A percentile compares a stretch with the other conserved stretches of the same genome.
These are phyloP conservation scores for Colletotrichum filicis DNA, from an alignment of 2,329 filamentous ascomycete species.

Conservation along the genomic window DNA sequence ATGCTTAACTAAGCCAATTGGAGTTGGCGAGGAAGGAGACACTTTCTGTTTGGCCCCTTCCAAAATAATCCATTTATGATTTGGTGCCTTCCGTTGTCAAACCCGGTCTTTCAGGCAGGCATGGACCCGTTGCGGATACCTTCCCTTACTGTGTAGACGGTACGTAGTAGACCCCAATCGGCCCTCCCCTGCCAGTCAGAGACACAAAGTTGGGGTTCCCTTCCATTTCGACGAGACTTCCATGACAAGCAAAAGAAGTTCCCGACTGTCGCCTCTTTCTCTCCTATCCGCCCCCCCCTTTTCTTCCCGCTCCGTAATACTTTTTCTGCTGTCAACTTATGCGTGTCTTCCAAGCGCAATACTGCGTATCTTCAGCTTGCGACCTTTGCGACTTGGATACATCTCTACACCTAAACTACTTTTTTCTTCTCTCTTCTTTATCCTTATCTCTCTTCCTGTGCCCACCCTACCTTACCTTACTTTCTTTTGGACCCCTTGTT, in stretches of 20 bases:
- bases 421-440: not conserved
- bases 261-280: not conserved
- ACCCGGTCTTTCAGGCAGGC: constrained; percentile 2
- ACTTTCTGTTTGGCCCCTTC: not conserved
- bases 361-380: too few species aligned
- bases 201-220: not conserved
- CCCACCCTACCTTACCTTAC: not conserved
- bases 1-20: too few species aligned
- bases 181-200: not conserved
- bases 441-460: not conserved
- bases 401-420: not conserved
- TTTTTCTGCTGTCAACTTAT: constrained; percentile 10
- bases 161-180: not conserved
- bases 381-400: not conserved
- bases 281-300: not conserved
- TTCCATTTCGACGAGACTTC: not conserved
- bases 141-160: too few species aligned
- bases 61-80: too few species aligned
- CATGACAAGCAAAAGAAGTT: not conserved
- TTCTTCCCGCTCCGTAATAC: not conserved
- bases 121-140: not conserved
- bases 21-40: not conserved
- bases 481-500: constrained; percentile 18
- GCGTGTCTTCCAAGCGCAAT: too few species aligned
- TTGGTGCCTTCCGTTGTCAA: not conserved